These are phyloP conservation scores for Pseudogymnoascus sp. DNA, from an alignment of 2,329 filamentous ascomycete genomes.

Conservation along the genomic window DNA sequence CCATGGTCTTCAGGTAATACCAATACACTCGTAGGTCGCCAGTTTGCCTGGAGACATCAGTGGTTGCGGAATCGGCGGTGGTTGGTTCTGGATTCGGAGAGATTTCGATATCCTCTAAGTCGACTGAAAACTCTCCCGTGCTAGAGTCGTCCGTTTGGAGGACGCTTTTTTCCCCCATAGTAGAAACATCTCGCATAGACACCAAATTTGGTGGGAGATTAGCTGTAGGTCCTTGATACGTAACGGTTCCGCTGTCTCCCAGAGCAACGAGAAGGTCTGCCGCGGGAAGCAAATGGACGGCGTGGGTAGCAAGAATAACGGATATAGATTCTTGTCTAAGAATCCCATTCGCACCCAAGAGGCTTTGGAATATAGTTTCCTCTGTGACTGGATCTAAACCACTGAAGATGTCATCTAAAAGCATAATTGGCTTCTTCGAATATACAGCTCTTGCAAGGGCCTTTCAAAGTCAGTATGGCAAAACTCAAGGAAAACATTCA, in stretches of 20 bases:
- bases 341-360: conserved; percentile 15
- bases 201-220: conserved; percentile 4
- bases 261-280: conserved; percentile 15
- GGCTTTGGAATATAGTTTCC: conserved; percentile 13
- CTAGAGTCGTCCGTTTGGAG: not conserved
- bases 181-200: not conserved
- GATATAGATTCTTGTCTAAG: conserved; percentile 25
- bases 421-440: conserved; percentile 17
- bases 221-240: conserved; percentile 12
- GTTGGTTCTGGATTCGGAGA: not conserved
- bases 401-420: conserved; percentile 22
- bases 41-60: conserved; percentile 13
- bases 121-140: not conserved
- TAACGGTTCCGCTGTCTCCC: conserved; percentile 11
- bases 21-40: conserved; percentile 25
- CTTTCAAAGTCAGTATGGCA: conserved; percentile 1
- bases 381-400: conserved; percentile 20
- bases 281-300: not conserved
- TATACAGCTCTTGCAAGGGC: conserved; percentile 22
- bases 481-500: not conserved
- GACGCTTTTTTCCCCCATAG: not conserved
- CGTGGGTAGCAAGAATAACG: conserved; percentile 29
- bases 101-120: not conserved
- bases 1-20: conserved; percentile 24
- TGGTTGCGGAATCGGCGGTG: not conserved